A percentile compares a stretch with the other conserved stretches of the same genome.
Conservation (phyloP, 129 eudicot species). For the Deinandra increscens region DNA sequence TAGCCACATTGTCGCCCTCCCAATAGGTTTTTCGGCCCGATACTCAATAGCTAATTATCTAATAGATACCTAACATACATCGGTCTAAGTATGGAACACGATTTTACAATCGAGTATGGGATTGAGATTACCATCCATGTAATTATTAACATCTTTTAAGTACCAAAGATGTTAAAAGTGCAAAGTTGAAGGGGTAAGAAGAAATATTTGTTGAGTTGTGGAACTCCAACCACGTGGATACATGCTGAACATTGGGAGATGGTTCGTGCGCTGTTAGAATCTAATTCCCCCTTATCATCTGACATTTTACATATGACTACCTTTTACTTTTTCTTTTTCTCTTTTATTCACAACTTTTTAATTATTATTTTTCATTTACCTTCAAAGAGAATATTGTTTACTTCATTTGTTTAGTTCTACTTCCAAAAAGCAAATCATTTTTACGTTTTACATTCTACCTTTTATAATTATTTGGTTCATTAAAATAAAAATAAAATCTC, state of each 20-base stretch:
- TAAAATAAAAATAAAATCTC: neutral
- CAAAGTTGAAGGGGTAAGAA: neutral
- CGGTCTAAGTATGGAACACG: too few relatives aligned
- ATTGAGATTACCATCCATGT: too few relatives aligned
- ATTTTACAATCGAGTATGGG: too few relatives aligned
- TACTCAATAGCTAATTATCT: too few relatives aligned
- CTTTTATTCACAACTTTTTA: conserved; percentile 27
- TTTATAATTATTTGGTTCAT: neutral
- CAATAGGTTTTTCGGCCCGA: too few relatives aligned
- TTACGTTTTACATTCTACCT: neutral
- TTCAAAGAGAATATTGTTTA: conserved; percentile 6
- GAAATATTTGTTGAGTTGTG: neutral
- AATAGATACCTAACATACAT: too few relatives aligned
- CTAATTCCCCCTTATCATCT: conserved; percentile 33
- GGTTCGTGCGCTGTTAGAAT: conserved; percentile 43
- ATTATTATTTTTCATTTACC: conserved; percentile 1
- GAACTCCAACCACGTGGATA: conserved; percentile 32
- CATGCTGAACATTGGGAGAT: conserved; percentile 25
- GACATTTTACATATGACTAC: conserved; percentile 37
- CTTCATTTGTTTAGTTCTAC: neutral
- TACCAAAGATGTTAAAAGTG: neutral
- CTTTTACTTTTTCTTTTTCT: conserved; percentile 35
- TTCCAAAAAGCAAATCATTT: neutral
- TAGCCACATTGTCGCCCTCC: too few relatives aligned
- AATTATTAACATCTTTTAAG: neutral